A percentile compares a stretch with the other conserved stretches of the same genome.
These are phyloP conservation scores for Mycena albidolilacea DNA, from an alignment of 768 basidiomycete genomes.

Conservation along the genomic window DNA sequence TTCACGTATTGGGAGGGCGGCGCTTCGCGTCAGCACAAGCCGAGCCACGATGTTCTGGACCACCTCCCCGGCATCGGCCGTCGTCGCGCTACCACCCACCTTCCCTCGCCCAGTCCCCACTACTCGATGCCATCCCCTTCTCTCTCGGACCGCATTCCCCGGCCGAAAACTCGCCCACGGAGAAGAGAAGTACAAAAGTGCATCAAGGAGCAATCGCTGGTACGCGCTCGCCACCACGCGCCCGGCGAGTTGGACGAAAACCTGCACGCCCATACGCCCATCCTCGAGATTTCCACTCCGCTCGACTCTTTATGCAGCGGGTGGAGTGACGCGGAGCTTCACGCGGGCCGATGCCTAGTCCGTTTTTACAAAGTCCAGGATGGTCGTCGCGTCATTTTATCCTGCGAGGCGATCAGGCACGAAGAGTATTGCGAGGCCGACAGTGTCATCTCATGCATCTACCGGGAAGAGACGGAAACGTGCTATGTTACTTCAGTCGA, in stretches of 20 bases:
- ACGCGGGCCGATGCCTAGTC: conserved; percentile 85
- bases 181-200: conserved; percentile 19
- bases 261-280: conserved; percentile 64
- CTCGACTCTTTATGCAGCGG: conserved; percentile 67
- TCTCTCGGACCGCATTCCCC: conserved; percentile 39
- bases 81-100: conserved; percentile 37
- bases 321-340: conserved; percentile 78
- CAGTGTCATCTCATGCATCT: conserved; percentile 96
- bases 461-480: conserved; percentile 79
- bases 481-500: conserved; percentile 97
- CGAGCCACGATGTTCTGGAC: conserved; percentile 14
- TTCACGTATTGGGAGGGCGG: conserved; percentile 75
- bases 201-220: conserved; percentile 58
- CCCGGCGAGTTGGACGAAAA: conserved; percentile 54
- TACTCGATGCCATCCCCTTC: conserved; percentile 39
- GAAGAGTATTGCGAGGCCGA: conserved; percentile 81
- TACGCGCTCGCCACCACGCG: conserved; percentile 57
- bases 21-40: conserved; percentile 39
- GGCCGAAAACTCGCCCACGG: conserved; percentile 33
- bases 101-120: conserved; percentile 34
- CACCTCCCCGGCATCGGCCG: conserved; percentile 28
- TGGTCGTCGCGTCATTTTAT: conserved; percentile 81
- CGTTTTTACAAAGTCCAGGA: conserved; percentile 87
- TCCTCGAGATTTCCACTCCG: conserved; percentile 73
- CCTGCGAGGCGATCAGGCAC: conserved; percentile 82